A percentile compares a stretch with the other conserved stretches of the same genome.
Conservation (phyloP, 2,329 filamentous ascomycete genomes). For the Paecilomyces sp. region DNA sequence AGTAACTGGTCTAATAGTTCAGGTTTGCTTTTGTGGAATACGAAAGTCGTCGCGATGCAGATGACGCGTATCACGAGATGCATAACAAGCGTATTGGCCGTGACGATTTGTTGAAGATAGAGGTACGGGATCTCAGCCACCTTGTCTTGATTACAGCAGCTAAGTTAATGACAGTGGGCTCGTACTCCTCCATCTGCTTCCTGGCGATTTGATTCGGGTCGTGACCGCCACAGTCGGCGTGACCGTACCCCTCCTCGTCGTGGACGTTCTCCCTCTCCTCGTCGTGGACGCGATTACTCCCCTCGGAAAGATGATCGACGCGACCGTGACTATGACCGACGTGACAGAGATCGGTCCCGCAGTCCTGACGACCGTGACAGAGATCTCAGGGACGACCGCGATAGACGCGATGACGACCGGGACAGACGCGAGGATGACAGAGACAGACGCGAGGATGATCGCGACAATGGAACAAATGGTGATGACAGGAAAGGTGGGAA, state of each 20-base stretch:
- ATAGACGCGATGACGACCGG: conserved; percentile 43
- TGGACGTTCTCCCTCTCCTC: conserved; percentile 54
- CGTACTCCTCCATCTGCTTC: conserved; percentile 95
- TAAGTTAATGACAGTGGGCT: conserved; percentile 67
- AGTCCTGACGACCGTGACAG: conserved; percentile 49
- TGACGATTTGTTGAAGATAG: conserved; percentile 94
- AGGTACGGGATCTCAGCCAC: conserved; percentile 53
- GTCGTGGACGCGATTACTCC: conserved; percentile 62
- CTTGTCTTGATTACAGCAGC: conserved; percentile 1
- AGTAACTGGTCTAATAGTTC: conserved; percentile 33
- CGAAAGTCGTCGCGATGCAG: conserved; percentile 94
- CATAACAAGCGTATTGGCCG: conserved; percentile 97
- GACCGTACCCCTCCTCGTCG: conserved; percentile 73
- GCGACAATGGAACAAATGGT: conserved; percentile 60
- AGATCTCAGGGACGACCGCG: conserved; percentile 64
- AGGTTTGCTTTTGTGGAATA: conserved; percentile 99
- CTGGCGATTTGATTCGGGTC: conserved; percentile 94
- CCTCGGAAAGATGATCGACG: conserved; percentile 83
- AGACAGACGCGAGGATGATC: conserved; percentile 62
- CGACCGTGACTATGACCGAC: conserved; percentile 62
- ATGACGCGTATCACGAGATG: conserved; percentile 99
- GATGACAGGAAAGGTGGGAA: conserved; percentile 79
- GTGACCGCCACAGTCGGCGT: conserved; percentile 52
- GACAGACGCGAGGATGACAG: conserved; percentile 66
- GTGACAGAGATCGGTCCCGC: conserved; percentile 59